Percentiles rank a stretch among this genome's conserved stretches.
phyloP scores from a whole-genome alignment of 106 monocot genomes.

The Dioscorea dumetorum region DNA sequence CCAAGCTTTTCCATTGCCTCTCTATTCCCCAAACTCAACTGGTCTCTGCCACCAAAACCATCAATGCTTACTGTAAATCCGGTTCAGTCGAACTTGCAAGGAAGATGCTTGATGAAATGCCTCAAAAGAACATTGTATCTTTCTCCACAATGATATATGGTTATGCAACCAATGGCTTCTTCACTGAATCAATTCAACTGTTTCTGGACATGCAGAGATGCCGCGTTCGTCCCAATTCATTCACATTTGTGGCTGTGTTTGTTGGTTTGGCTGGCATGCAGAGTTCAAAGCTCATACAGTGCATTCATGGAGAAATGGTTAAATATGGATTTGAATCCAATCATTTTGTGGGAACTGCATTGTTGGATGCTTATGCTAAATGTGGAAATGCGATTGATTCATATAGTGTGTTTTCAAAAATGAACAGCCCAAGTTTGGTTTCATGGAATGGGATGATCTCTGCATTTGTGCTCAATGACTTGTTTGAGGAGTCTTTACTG shows the following conservation, averaged over 20 bases:
- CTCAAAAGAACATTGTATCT: slow-evolving; percentile 22
- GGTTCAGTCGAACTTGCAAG: slow-evolving; percentile 4
- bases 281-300: not conserved
- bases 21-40: not conserved
- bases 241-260: slow-evolving; percentile 33
- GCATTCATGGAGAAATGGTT: slow-evolving; percentile 23
- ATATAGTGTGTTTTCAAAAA: slow-evolving; percentile 15
- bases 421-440: slow-evolving; percentile 19
- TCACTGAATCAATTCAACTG: slow-evolving; percentile 13
- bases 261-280: slow-evolving; percentile 11
- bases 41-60: slow-evolving; percentile 2
- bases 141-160: slow-evolving; percentile 34
- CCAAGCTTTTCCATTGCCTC: no score
- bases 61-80: slow-evolving; percentile 2
- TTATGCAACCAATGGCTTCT: slow-evolving; percentile 23
- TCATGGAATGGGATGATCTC: slow-evolving; percentile 34
- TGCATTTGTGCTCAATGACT: slow-evolving; percentile 18
- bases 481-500: slow-evolving; percentile 27
- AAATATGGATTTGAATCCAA: slow-evolving; percentile 23
- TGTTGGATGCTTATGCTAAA: slow-evolving; percentile 35
- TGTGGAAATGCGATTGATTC: slow-evolving; percentile 14
- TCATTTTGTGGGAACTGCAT: slow-evolving; percentile 25
- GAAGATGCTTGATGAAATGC: slow-evolving; percentile 34
- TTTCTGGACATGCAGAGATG: slow-evolving; percentile 13
- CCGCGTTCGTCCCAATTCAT: slow-evolving; percentile 20